These are phyloP conservation scores for Candida railenensis DNA, from an alignment of 805 yeast species.

Conservation along the genomic window DNA sequence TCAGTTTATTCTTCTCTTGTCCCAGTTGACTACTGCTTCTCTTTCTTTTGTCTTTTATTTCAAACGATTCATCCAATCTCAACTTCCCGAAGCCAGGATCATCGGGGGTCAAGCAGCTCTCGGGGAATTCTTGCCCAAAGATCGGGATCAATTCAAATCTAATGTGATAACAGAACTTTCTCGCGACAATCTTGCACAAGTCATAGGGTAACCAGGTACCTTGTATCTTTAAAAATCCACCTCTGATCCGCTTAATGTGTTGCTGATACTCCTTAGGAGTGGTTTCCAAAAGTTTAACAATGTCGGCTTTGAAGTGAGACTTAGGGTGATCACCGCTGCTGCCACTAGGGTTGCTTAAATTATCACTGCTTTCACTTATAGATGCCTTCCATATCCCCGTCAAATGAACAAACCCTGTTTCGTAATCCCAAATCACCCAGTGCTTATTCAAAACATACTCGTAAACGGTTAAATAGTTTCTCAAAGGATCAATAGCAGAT, in stretches of 20 bases:
- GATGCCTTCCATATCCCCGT: slow-evolving; percentile 83
- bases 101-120: slow-evolving; percentile 55
- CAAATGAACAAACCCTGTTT: slow-evolving; percentile 80
- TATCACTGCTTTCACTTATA: slow-evolving; percentile 13
- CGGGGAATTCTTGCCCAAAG: slow-evolving; percentile 71
- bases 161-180: slow-evolving; percentile 74
- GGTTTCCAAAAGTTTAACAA: slow-evolving; percentile 65
- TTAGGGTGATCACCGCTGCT: slow-evolving; percentile 1
- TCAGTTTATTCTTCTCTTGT: neutral
- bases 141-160: slow-evolving; percentile 75
- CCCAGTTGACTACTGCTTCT: neutral
- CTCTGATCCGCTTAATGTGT: slow-evolving; percentile 72
- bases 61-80: slow-evolving; percentile 31
- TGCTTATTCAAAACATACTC: slow-evolving; percentile 70
- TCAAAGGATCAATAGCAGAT: slow-evolving; percentile 57
- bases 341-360: slow-evolving; percentile 47
- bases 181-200: slow-evolving; percentile 65
- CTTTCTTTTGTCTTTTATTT: neutral
- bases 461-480: slow-evolving; percentile 66
- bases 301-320: slow-evolving; percentile 63
- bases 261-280: slow-evolving; percentile 61
- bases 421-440: slow-evolving; percentile 83
- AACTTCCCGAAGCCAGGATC: slow-evolving; percentile 68
- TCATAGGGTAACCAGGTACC: slow-evolving; percentile 89
- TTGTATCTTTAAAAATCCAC: slow-evolving; percentile 89